Evolutionary conservation across 495 filamentous ascomycete species (phyloP).

Genomic region (Trichoderma erinaceum): DNA sequence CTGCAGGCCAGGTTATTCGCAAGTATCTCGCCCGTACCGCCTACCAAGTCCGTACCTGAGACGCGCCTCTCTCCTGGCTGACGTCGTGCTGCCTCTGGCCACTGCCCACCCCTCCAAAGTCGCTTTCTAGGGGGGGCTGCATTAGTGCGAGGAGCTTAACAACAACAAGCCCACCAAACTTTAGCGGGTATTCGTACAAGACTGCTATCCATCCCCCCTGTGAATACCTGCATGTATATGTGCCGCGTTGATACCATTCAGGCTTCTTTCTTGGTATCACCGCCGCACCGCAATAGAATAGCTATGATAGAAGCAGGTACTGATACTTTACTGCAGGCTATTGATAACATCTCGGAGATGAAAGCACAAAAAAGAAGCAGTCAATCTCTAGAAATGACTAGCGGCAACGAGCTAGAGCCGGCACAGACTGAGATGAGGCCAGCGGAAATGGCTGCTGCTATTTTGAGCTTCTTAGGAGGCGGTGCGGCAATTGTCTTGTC

Average conservation of each 20-base stretch:
- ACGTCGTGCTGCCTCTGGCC: conserved; percentile 4
- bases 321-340: too few species aligned
- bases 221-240: too few species aligned
- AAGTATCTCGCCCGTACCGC: background rate
- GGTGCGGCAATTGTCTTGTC: conserved; percentile 8
- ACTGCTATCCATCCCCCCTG: too few species aligned
- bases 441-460: conserved; percentile 10
- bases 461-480: conserved; percentile 8
- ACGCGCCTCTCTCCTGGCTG: conserved; percentile 9
- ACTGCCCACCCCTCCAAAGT: background rate
- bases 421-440: background rate
- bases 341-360: too few species aligned
- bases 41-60: background rate
- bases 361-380: too few species aligned
- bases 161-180: background rate
- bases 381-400: too few species aligned
- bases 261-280: too few species aligned
- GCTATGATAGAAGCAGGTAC: too few species aligned
- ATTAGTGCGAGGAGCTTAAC: conserved; percentile 4
- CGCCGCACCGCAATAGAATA: too few species aligned
- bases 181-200: background rate
- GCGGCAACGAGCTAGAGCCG: too few species aligned
- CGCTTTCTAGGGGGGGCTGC: background rate
- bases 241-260: too few species aligned
- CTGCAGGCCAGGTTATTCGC: background rate